phyloP scores from a whole-genome alignment of 768 basidiomycete genomes.

The Tylopilus felleus region DNA sequence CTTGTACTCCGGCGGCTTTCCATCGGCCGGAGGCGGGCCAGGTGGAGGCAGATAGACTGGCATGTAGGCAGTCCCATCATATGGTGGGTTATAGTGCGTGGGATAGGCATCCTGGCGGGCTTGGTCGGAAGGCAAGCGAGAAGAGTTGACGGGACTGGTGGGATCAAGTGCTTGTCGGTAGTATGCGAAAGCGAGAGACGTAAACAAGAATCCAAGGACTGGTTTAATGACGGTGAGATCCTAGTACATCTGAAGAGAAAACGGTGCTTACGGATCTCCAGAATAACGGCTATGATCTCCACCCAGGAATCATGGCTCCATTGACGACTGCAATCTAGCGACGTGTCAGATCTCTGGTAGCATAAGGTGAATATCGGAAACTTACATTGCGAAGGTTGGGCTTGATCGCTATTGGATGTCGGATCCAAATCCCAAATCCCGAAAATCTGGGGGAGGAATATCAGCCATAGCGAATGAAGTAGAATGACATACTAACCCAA shows the following conservation, averaged over 20 bases:
- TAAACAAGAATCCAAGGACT: slow-evolving; percentile 63
- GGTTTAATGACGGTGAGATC: background rate
- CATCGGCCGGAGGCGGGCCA: slow-evolving; percentile 45
- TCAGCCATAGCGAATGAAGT: slow-evolving; percentile 5
- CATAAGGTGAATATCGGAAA: background rate
- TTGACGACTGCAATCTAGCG: slow-evolving; percentile 55
- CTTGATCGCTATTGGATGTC: slow-evolving; percentile 26
- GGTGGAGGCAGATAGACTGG: slow-evolving; percentile 48
- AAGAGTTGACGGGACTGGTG: slow-evolving; percentile 47
- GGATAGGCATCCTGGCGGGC: slow-evolving; percentile 40
- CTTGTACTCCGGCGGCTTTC: slow-evolving; percentile 52
- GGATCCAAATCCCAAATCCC: slow-evolving; percentile 54
- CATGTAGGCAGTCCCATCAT: slow-evolving; percentile 31
- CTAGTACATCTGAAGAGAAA: too few relatives aligned
- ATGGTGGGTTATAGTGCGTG: slow-evolving; percentile 59
- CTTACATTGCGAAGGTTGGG: slow-evolving; percentile 49
- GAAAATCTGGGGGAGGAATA: slow-evolving; percentile 34
- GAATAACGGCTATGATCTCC: slow-evolving; percentile 60
- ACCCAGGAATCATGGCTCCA: slow-evolving; percentile 69
- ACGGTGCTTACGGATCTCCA: slow-evolving; percentile 50
- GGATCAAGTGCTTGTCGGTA: slow-evolving; percentile 77
- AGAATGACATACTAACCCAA: slow-evolving; percentile 27
- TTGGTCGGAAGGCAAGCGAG: slow-evolving; percentile 41
- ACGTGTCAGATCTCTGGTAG: slow-evolving; percentile 8
- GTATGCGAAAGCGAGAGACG: slow-evolving; percentile 64